Evolutionary conservation across 2,329 filamentous ascomycete species (phyloP).

Genomic region (Raffaelea deltoideospora): DNA sequence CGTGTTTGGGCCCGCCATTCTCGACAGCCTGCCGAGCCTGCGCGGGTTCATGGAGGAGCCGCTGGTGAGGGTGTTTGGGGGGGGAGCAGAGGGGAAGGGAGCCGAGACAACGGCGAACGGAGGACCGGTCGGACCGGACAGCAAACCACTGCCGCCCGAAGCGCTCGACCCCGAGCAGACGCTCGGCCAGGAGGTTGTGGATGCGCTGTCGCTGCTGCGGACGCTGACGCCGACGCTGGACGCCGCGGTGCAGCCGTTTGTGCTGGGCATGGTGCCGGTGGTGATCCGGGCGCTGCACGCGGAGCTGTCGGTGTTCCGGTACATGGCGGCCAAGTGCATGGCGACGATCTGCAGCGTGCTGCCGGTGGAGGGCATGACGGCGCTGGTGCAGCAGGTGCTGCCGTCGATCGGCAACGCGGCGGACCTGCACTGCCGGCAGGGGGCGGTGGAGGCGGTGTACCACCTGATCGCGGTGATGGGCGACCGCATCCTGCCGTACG

Average conservation of each 20-base stretch:
- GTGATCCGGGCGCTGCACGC: constrained; percentile 81
- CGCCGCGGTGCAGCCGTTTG: constrained; percentile 57
- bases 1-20: constrained; percentile 62
- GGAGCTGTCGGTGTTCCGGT: constrained; percentile 79
- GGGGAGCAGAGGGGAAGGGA: no score
- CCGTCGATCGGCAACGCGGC: constrained; percentile 84
- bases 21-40: constrained; percentile 75
- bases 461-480: constrained; percentile 98
- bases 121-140: no score
- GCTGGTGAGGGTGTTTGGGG: constrained; percentile 57
- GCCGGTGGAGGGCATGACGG: constrained; percentile 87
- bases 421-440: constrained; percentile 79
- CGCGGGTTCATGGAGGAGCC: constrained; percentile 69
- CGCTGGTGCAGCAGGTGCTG: constrained; percentile 81
- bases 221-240: constrained; percentile 88
- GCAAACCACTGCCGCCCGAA: constrained; percentile 58
- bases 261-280: constrained; percentile 69
- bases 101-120: no score
- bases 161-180: constrained; percentile 59
- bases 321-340: constrained; percentile 93
- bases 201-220: constrained; percentile 82
- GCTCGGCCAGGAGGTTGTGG: constrained; percentile 83
- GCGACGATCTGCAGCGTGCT: constrained; percentile 97
- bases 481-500: constrained; percentile 86
- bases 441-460: constrained; percentile 88